Evolutionary conservation across 768 basidiomycete species (phyloP), one percentile per base, ranked within the genome.

Genomic region (Boletus barrowsii): DNA sequence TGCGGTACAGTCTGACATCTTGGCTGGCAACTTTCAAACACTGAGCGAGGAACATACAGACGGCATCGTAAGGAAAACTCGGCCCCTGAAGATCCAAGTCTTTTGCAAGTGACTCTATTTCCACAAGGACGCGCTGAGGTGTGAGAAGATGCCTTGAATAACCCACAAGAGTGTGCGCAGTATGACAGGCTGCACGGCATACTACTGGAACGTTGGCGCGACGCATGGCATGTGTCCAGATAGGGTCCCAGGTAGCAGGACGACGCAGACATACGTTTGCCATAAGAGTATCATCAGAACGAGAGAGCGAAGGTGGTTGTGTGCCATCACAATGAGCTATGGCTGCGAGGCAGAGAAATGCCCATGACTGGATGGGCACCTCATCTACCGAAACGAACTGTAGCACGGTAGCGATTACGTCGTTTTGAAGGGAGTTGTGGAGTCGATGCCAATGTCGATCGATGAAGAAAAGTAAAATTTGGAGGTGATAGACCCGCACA

Each of bases 71-170:
- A 0, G 94, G 93, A 62, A 82, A 86, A 14, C 83, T 74, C 3
- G 95, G 94, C 0, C 94, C 95, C 71, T 98, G 96, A 15, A 97
- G 80, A 58, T 92, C 88, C 54, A 99, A 75, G 57, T 96, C 91
- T 57, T 86, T 87, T 2, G 84, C 80, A 44, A 98, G 74, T 0
- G 78, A 75, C 65, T 93, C 93, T 45, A 98, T 84, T 66, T 95
- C 93, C 3, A 72, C 63, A 14, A 90, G 75, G 42, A 88, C 72
- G 14, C 79, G 80, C 36, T 84, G 81, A 14, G 81, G 70, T 4
- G 81, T 75, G 22, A 90, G 73, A 49, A 80, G 62, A 48, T 62
- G 58, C 54, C 68, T 70, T 62, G 68, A 76, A 66, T 73, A 62
- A 20, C 68, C 53, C 47, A 88, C 73, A 17, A 94, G 73, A 18